Conservation (phyloP, 495 filamentous ascomycete genomes). For the Neurospora tetraspora region DNA sequence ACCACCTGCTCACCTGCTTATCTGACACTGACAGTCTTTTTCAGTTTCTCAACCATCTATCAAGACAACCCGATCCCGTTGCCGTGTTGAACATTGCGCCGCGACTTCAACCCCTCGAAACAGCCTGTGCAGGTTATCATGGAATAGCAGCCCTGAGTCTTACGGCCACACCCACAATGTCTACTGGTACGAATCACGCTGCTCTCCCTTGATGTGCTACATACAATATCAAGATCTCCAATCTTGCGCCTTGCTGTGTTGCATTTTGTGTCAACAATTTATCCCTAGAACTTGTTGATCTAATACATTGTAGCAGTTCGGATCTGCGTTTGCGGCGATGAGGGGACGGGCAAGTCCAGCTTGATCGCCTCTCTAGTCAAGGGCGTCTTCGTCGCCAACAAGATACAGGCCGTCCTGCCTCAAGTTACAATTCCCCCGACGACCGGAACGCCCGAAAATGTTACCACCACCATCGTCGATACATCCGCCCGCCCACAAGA, state of each 20-base stretch:
- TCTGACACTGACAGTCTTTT: not conserved
- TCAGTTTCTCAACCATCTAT: not conserved
- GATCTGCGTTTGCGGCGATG: constrained; percentile 94
- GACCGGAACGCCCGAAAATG: constrained; percentile 84
- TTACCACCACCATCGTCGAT: constrained; percentile 92
- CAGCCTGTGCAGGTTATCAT: not conserved
- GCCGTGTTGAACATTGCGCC: not conserved
- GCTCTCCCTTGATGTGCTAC: not conserved
- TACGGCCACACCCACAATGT: not conserved
- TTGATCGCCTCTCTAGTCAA: constrained; percentile 79
- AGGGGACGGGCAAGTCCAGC: constrained; percentile 62
- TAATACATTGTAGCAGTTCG: constrained; percentile 49
- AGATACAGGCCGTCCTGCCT: constrained; percentile 88
- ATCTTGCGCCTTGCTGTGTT: not conserved
- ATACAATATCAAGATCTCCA: not conserved
- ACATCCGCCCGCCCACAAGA: constrained; percentile 94
- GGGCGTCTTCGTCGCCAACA: constrained; percentile 84
- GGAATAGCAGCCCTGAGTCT: not conserved
- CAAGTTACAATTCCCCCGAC: constrained; percentile 87
- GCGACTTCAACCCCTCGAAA: not conserved
- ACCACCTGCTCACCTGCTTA: not conserved
- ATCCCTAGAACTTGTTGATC: not conserved
- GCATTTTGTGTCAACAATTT: not conserved
- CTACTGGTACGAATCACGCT: not conserved
- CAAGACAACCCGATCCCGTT: not conserved